These are phyloP conservation scores for Ustilago hordei DNA, from an alignment of 1,284 basidiomycete species.

Conservation along the genomic window DNA sequence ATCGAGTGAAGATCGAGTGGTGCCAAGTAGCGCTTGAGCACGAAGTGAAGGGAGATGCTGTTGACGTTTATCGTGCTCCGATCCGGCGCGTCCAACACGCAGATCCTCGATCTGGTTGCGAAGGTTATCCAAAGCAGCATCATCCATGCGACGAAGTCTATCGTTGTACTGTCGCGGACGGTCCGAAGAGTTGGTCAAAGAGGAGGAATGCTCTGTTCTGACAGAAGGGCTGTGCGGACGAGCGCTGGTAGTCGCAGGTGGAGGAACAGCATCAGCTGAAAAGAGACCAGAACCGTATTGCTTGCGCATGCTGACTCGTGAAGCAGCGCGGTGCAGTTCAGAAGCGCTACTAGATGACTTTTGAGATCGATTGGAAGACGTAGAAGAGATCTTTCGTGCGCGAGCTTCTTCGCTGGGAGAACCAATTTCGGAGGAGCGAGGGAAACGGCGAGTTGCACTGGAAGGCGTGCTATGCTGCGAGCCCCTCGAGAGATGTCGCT, in stretches of 20 bases:
- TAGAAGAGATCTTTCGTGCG: slow-evolving; percentile 53
- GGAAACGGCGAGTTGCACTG: slow-evolving; percentile 20
- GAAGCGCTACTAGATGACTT: slow-evolving; percentile 57
- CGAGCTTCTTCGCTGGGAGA: slow-evolving; percentile 51
- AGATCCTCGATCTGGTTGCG: slow-evolving; percentile 36
- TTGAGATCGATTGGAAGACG: slow-evolving; percentile 52
- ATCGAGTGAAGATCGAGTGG: slow-evolving; percentile 29
- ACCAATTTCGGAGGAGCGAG: slow-evolving; percentile 25
- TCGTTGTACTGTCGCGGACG: slow-evolving; percentile 16
- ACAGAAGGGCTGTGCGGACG: slow-evolving; percentile 24
- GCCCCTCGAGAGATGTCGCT: slow-evolving; percentile 37
- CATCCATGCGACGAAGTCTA: slow-evolving; percentile 16
- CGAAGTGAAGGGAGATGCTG: slow-evolving; percentile 14
- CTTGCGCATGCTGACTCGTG: slow-evolving; percentile 53
- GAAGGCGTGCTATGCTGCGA: slow-evolving; percentile 43
- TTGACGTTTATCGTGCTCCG: slow-evolving; percentile 20
- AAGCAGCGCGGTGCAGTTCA: slow-evolving; percentile 54
- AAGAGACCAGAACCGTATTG: slow-evolving; percentile 53
- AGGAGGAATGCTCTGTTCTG: slow-evolving; percentile 27
- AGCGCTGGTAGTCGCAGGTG: slow-evolving; percentile 5
- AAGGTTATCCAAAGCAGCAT: slow-evolving; percentile 22
- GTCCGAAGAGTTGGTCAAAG: slow-evolving; percentile 30
- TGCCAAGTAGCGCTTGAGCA: slow-evolving; percentile 12
- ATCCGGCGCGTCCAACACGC: slow-evolving; percentile 13
- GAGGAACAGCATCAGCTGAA: slow-evolving; percentile 35